phyloP scores from a whole-genome alignment of 257 asterid genomes.

The Oldenlandia corymbosa region DNA sequence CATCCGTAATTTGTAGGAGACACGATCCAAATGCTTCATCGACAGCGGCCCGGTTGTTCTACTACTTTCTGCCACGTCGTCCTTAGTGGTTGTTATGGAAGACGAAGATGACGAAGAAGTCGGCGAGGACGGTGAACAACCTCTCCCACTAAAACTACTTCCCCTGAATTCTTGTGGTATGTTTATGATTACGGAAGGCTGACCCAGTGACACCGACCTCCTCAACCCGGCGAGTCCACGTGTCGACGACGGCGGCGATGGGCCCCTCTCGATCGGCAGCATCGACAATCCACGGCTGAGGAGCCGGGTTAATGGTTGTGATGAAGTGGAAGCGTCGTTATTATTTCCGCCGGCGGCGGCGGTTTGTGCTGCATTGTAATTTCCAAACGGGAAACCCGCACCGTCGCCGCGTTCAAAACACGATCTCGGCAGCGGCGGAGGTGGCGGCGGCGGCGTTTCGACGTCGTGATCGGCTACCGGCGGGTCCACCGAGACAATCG shows the following conservation, averaged over 20 bases:
- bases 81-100: constrained; percentile 10
- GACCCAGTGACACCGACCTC: constrained; percentile 62
- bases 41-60: constrained; percentile 20
- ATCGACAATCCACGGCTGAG: constrained; percentile 31
- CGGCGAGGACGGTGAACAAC: constrained; percentile 15
- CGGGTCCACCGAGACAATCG: constrained; percentile 10
- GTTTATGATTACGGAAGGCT: constrained; percentile 17
- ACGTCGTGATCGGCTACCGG: not conserved
- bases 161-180: constrained; percentile 15
- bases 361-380: not conserved
- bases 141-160: not conserved
- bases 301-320: constrained; percentile 18
- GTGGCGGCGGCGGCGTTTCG: not conserved
- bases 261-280: constrained; percentile 24
- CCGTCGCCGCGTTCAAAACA: not conserved
- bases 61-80: constrained; percentile 20
- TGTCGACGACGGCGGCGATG: constrained; percentile 7
- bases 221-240: constrained; percentile 24
- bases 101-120: constrained; percentile 8
- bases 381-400: not conserved
- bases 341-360: not conserved
- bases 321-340: constrained; percentile 2
- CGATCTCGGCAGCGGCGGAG: not conserved
- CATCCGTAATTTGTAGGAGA: constrained; percentile 30
- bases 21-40: constrained; percentile 29